Evolutionary conservation across 2,329 filamentous ascomycete genomes (phyloP).

Genomic region (Huntiella abstrusa): DNA sequence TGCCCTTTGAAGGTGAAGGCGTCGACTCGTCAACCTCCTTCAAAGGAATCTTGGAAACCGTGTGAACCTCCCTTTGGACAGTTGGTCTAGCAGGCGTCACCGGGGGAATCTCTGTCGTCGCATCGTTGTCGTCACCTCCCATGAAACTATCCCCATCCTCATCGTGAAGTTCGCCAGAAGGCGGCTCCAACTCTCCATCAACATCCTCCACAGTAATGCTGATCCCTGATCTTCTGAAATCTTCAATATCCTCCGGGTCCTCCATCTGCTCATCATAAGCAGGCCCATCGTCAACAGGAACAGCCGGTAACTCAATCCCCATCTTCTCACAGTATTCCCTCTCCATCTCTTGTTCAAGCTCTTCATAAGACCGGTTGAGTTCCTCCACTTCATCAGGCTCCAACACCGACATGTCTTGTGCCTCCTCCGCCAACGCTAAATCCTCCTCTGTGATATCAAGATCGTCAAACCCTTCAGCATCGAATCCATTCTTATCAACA

Average conservation of each 20-base stretch:
- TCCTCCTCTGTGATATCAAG: constrained; percentile 35
- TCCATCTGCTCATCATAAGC: constrained; percentile 7
- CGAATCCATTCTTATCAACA: constrained; percentile 12
- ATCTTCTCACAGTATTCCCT: constrained; percentile 5
- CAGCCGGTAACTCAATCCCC: background rate
- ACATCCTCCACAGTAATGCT: constrained; percentile 1
- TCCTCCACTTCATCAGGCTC: constrained; percentile 24
- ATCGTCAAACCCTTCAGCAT: constrained; percentile 24
- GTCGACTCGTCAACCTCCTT: constrained; percentile 46
- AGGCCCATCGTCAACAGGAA: background rate
- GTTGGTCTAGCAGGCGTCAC: constrained; percentile 35
- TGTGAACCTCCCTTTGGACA: constrained; percentile 38
- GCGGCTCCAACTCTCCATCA: background rate
- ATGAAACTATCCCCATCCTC: background rate
- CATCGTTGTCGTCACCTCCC: constrained; percentile 1
- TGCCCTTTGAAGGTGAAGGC: constrained; percentile 28
- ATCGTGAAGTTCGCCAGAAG: background rate
- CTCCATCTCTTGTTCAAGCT: constrained; percentile 11
- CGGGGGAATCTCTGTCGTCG: constrained; percentile 20
- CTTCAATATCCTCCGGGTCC: background rate
- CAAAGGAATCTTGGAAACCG: constrained; percentile 58
- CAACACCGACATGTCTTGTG: constrained; percentile 39
- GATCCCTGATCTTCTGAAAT: background rate
- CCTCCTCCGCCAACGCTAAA: constrained; percentile 36
- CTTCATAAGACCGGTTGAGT: constrained; percentile 12